A percentile compares a stretch with the other conserved stretches of the same genome.
Conservation (phyloP, 2,329 filamentous ascomycete genomes). For the Phaeosphaeria sp. region DNA sequence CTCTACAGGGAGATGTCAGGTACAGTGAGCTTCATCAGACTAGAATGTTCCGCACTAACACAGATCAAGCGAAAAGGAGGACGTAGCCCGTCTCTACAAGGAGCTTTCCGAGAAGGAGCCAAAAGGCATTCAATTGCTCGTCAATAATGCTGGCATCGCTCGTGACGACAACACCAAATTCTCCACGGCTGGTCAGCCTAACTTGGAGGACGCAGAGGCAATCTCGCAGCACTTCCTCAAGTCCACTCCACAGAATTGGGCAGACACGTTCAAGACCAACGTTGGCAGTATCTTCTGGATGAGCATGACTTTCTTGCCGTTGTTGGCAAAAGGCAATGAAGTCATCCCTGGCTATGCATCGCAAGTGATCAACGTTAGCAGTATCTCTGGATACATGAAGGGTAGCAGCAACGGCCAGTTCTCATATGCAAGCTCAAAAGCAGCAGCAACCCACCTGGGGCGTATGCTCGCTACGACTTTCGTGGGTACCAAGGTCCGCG, state of each 20-base stretch:
- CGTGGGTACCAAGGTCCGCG: constrained; percentile 51
- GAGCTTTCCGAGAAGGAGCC: constrained; percentile 55
- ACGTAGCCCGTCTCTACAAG: constrained; percentile 51
- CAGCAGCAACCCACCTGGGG: constrained; percentile 54
- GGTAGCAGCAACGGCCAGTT: constrained; percentile 58
- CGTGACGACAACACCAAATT: constrained; percentile 60
- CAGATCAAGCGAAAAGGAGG: constrained; percentile 55
- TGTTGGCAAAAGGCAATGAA: constrained; percentile 58
- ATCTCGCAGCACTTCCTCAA: constrained; percentile 60
- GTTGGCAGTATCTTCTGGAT: constrained; percentile 60
- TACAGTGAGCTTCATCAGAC: constrained; percentile 16
- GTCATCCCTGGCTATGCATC: constrained; percentile 57
- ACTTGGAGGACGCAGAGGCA: constrained; percentile 55
- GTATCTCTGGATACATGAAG: constrained; percentile 61
- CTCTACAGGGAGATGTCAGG: constrained; percentile 39
- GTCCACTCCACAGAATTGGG: constrained; percentile 55
- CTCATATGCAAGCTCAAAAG: constrained; percentile 61
- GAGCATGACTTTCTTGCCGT: constrained; percentile 61
- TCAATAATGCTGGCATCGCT: constrained; percentile 63
- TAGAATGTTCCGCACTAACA: background rate
- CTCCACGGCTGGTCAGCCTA: constrained; percentile 56
- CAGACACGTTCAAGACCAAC: constrained; percentile 61
- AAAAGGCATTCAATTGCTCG: constrained; percentile 61
- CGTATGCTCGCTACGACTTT: constrained; percentile 57
- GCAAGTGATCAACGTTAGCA: constrained; percentile 61